Base-by-base conservation (phyloP, 1,139 yeast genomes). In the Tardiomyces blankii region DNA sequence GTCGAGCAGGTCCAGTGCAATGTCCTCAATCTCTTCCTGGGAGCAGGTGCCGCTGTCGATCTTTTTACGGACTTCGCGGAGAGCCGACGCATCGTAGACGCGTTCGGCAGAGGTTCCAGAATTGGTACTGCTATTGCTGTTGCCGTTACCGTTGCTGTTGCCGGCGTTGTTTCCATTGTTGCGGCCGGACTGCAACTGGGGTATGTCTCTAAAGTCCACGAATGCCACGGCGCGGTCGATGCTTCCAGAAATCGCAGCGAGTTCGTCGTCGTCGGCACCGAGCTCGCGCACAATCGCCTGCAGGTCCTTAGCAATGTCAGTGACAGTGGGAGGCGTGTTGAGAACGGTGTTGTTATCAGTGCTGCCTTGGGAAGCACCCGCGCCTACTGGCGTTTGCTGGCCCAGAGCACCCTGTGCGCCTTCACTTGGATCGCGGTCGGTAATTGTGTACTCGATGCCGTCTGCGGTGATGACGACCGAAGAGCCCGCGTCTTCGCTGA, bases 51-150 rank as follows among this genome's bases (percentile, higher is more conserved):
- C 71, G 40, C 64, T 59, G 54, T 76, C 81, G 40, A 75, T 62
- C 42, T 67, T 66, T 53, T 77, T 75, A 39, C 80, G 66, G 39
- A 75, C 67, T 43, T 76, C 81, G 32, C 79, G 72, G 48, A 91
- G 70, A 51, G 80, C 83, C 12, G 96, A 94, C 0, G 96, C 87
- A 63, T 88, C 96, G 63, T 85, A 89, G 49, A 79, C 82, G 52
- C 95, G 60, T 39, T 65, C 67, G 13, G 60, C 54, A n/a, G 51
- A 9, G 62, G 61, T 43, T 65, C 69, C 2, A 67, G 63, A 18
- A 11, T 30, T 30, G 35, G 35, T 9, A 9, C 16, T 30, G 16
- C 9, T 11, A 30, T 12, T 30, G 16, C 9, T 11, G 9, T 30
- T 30, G n/a, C 5, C 16, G 16, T 12, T 30, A 5, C 5, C 35